These are phyloP conservation scores for Glebionis coronaria DNA, from an alignment of 129 eudicot species.

Conservation along the genomic window DNA sequence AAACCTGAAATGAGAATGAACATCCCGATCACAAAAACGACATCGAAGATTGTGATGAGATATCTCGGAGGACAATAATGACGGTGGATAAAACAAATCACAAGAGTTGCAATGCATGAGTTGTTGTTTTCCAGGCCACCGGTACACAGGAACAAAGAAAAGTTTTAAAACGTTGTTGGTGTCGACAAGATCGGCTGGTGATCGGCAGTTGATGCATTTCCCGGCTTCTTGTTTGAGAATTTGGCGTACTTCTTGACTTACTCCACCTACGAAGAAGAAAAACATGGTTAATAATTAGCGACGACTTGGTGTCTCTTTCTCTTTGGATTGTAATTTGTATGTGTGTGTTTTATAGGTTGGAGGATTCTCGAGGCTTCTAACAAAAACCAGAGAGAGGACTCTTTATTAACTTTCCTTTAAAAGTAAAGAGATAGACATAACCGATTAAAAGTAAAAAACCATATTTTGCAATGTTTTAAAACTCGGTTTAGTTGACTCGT, in stretches of 20 bases:
- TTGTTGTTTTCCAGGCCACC: conserved; percentile 69
- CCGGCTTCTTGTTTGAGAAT: conserved; percentile 64
- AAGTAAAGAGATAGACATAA: no score
- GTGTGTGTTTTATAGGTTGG: background rate
- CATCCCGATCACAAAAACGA: conserved; percentile 46
- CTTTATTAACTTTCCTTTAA: no score
- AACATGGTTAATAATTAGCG: conserved; percentile 50
- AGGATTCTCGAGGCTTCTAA: conserved; percentile 29
- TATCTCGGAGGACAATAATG: conserved; percentile 23
- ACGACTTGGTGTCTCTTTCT: no score
- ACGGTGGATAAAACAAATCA: conserved; percentile 64
- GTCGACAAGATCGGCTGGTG: conserved; percentile 70
- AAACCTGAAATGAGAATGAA: conserved; percentile 50
- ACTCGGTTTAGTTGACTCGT: no score
- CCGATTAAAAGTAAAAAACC: no score
- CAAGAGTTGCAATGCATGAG: conserved; percentile 64
- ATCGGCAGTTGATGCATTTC: conserved; percentile 63
- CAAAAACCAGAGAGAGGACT: background rate
- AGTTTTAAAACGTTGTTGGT: conserved; percentile 62
- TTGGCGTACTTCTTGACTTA: conserved; percentile 65
- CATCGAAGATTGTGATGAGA: conserved; percentile 42
- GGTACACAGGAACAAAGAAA: conserved; percentile 80
- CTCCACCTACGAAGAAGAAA: conserved; percentile 83
- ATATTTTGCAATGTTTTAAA: no score
- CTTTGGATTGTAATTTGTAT: no score